Conservation (phyloP, 495 filamentous ascomycete species). For the Trichocladium uniseriatum region DNA sequence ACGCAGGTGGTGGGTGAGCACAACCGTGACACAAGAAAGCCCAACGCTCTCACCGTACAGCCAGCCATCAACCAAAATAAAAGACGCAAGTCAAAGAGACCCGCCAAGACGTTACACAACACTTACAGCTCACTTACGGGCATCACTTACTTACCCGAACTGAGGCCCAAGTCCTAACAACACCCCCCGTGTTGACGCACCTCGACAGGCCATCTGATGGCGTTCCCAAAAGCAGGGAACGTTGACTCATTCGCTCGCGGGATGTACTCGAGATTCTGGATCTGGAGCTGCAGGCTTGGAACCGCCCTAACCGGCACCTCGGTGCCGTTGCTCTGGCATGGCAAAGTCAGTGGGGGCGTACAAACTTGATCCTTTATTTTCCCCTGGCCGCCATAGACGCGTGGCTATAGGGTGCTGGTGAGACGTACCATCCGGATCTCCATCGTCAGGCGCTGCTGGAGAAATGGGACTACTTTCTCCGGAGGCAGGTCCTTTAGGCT, state of each 20-base stretch:
- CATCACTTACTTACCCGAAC: not conserved
- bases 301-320: constrained; percentile 3
- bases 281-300: too few relatives aligned
- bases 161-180: constrained; percentile 11
- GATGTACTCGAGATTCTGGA: too few relatives aligned
- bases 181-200: not conserved
- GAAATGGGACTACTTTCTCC: too few relatives aligned
- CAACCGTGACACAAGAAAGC: constrained; percentile 5
- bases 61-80: not conserved
- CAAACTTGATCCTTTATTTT: too few relatives aligned
- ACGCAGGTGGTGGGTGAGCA: too few relatives aligned
- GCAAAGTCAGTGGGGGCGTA: not conserved
- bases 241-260: constrained; percentile 5
- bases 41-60: too few relatives aligned
- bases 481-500: too few relatives aligned
- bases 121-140: too few relatives aligned
- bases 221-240: constrained; percentile 18
- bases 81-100: not conserved
- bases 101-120: constrained; percentile 10
- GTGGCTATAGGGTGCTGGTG: not conserved
- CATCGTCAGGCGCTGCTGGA: constrained; percentile 13
- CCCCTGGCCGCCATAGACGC: too few relatives aligned
- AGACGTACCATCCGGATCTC: constrained; percentile 16
- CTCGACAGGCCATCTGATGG: constrained; percentile 13
- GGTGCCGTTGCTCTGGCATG: constrained; percentile 10